Evolutionary conservation across 768 basidiomycete genomes (phyloP).

Genomic region (Mrakia hoshinonis): DNA sequence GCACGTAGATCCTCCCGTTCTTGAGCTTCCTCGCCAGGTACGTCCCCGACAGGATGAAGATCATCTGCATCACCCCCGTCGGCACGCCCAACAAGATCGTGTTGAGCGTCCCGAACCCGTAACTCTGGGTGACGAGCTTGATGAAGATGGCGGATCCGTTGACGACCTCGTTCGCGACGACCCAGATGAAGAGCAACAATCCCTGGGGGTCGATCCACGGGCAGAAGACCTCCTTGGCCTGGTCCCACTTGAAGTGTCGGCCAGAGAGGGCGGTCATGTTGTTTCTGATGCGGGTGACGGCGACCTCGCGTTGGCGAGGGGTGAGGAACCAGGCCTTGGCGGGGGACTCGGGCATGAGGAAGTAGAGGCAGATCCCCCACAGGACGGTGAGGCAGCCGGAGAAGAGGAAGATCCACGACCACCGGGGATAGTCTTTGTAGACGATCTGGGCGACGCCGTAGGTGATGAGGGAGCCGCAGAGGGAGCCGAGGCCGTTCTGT

Average conservation of each 20-base stretch:
- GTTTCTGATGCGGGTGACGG: slow-evolving; percentile 31
- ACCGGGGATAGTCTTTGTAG: slow-evolving; percentile 26
- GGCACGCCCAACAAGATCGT: slow-evolving; percentile 35
- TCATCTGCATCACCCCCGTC: slow-evolving; percentile 33
- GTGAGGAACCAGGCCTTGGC: slow-evolving; percentile 31
- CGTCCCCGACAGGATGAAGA: slow-evolving; percentile 33
- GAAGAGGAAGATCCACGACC: slow-evolving; percentile 31
- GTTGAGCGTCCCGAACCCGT: slow-evolving; percentile 34
- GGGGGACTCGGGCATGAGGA: slow-evolving; percentile 25
- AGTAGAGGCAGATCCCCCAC: slow-evolving; percentile 31
- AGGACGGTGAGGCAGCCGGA: slow-evolving; percentile 33
- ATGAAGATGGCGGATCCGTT: slow-evolving; percentile 24
- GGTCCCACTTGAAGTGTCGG: slow-evolving; percentile 33
- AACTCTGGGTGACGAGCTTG: slow-evolving; percentile 33
- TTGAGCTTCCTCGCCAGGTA: slow-evolving; percentile 32
- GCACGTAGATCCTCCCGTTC: slow-evolving; percentile 29
- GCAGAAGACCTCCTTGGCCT: slow-evolving; percentile 32
- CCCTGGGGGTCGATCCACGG: slow-evolving; percentile 35
- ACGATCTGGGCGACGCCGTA: slow-evolving; percentile 34
- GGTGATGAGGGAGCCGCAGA: slow-evolving; percentile 33
- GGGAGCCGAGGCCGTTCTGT: slow-evolving; percentile 29
- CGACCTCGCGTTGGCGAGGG: slow-evolving; percentile 31
- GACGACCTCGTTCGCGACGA: slow-evolving; percentile 34
- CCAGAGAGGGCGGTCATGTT: slow-evolving; percentile 32
- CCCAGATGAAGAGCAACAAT: slow-evolving; percentile 31